Base-by-base conservation (phyloP, 2,329 filamentous ascomycete genomes). In the Cercospora sesami region DNA sequence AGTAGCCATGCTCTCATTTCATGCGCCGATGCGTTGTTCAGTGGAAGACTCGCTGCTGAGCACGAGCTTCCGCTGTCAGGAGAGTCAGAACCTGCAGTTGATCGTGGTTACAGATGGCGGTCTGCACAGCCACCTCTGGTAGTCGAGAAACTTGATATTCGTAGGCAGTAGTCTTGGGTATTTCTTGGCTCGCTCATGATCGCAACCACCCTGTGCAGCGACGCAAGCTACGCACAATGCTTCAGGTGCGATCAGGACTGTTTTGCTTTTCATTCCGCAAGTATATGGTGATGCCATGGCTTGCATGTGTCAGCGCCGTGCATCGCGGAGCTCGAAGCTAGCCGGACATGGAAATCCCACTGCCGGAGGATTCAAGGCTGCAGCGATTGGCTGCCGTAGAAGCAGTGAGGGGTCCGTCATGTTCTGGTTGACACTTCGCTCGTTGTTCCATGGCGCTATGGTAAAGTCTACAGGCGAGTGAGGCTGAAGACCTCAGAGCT, bases 351-450 rank as follows among this genome's bases (percentile, higher is more conserved):
- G 61, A 36, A 63, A 63, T 36, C 61, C 30, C 61, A 63, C 5
- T 63, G 61, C 61, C 61, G 45, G 26, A 36, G 61, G 48, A 63
- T 36, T 28, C 51, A 39, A 31, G 36, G 36, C 60, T 60, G 60
- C 60, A 31, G 39, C 21, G 28, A 42, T 48, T 48, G 58, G 30
- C 58, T 60, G 21, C 21, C 30, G 18, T 36, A 21, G 36, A 62
- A 62, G 60, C 61, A 53, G 12, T 16, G 61, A 63, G 31, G 61
- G 42, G 48, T 45, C 18, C 30, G n/a, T 59, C n/a, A 59, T 59
- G 61, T 57, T 21, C 26, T 63, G 61, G 48, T 63, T 39, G 61
- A 57, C 61, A 28, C 61, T 63, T 36, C 21, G 61, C 61, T 63
- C 30, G 28, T 36, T n/a, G 48, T 55, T 55, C 61, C 48, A 63